These are phyloP conservation scores for Kondoa subrosea DNA, from an alignment of 768 basidiomycete genomes.

Conservation along the genomic window DNA sequence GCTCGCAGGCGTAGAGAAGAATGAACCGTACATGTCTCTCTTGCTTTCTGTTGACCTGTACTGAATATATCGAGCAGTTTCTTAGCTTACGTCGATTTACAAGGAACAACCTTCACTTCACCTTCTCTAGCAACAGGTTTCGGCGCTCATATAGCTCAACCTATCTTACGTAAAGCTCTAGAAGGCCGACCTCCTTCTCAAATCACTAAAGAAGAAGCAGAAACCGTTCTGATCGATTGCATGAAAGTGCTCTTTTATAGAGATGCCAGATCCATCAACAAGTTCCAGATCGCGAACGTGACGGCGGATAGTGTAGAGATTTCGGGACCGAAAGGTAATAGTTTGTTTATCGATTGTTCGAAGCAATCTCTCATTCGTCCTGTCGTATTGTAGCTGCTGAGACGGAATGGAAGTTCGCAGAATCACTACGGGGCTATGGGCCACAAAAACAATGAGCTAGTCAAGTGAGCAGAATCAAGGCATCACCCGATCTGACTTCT, in stretches of 20 bases:
- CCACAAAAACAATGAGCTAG: conserved; percentile 78
- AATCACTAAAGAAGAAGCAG: conserved; percentile 63
- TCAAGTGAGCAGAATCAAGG: too few species aligned
- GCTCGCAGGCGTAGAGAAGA: conserved; percentile 79
- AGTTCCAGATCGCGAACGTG: conserved; percentile 93
- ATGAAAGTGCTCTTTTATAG: conserved; percentile 93
- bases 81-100: conserved; percentile 79
- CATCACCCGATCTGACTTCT: too few species aligned
- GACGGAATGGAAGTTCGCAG: conserved; percentile 83
- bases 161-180: conserved; percentile 73
- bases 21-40: conserved; percentile 43
- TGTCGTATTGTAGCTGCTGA: conserved; percentile 35
- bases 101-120: conserved; percentile 89
- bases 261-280: conserved; percentile 86
- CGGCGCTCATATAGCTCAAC: conserved; percentile 81
- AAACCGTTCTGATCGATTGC: conserved; percentile 58
- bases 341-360: background rate
- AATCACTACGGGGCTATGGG: conserved; percentile 45
- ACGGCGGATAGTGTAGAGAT: conserved; percentile 59
- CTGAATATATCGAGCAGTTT: conserved; percentile 41
- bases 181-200: conserved; percentile 47
- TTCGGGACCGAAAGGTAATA: conserved; percentile 47
- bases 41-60: background rate
- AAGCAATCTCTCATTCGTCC: background rate
- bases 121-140: conserved; percentile 90